Evolutionary conservation across 148 eudicot species (phyloP).

Genomic region (Euryodendron excelsum): DNA sequence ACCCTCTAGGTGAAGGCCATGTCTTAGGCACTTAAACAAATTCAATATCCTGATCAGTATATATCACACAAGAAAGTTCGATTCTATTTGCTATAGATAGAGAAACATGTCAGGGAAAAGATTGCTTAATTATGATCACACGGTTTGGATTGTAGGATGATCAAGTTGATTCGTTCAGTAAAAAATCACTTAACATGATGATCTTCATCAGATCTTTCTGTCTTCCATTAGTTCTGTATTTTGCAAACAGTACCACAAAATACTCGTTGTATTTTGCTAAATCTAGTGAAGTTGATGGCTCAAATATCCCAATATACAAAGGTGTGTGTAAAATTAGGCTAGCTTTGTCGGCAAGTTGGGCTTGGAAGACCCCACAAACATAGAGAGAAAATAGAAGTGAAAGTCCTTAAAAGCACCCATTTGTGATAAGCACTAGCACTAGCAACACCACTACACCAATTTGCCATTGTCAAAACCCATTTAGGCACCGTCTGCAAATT

Average conservation of each 20-base stretch:
- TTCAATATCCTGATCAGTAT: background rate
- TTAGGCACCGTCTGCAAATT: background rate
- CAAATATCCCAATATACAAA: background rate
- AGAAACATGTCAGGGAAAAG: background rate
- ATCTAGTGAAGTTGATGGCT: background rate
- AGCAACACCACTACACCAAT: slow-evolving; percentile 15
- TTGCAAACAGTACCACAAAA: background rate
- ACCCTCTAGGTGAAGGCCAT: background rate
- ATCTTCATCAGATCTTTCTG: background rate
- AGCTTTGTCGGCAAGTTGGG: slow-evolving; percentile 17
- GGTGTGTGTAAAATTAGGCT: background rate
- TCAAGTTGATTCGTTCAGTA: background rate
- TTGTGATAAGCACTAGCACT: slow-evolving; percentile 33
- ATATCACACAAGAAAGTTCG: background rate
- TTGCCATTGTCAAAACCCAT: slow-evolving; percentile 15
- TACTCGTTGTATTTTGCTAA: background rate
- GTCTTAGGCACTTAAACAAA: background rate
- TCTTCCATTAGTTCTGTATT: too few species aligned
- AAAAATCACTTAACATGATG: background rate
- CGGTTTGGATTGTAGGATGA: background rate
- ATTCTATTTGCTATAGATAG: background rate
- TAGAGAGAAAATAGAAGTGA: background rate
- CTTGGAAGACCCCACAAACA: slow-evolving; percentile 1
- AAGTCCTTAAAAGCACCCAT: slow-evolving; percentile 25
- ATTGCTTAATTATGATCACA: background rate